Conservation (phyloP, 805 yeast species). For the Myxozyma neotropica region DNA sequence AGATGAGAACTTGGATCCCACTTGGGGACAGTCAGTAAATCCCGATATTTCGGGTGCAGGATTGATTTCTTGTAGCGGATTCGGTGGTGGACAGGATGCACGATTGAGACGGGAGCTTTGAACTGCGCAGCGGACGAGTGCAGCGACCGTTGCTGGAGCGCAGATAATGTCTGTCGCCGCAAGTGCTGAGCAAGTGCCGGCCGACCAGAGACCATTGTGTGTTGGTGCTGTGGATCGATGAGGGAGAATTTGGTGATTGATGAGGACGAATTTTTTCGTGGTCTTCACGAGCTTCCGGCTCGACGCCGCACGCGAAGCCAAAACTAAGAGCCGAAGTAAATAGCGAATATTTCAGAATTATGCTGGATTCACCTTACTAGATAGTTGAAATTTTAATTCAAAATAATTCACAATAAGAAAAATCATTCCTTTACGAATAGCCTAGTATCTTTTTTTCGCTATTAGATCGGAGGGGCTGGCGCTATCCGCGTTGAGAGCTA, state of each 20-base stretch:
- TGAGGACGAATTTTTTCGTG: slow-evolving; percentile 5
- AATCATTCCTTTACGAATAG: no score
- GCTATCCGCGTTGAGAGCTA: no score
- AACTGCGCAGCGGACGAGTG: slow-evolving; percentile 15
- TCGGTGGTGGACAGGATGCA: slow-evolving; percentile 89
- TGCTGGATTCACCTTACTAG: no score
- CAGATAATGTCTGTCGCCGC: background rate
- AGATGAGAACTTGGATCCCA: slow-evolving; percentile 79
- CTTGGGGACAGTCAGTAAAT: slow-evolving; percentile 63
- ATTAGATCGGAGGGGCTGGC: no score
- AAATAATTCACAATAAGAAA: no score
- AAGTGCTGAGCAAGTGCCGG: background rate
- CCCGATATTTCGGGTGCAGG: slow-evolving; percentile 71
- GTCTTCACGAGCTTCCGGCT: no score
- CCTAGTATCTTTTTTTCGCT: no score
- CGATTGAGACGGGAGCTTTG: slow-evolving; percentile 67
- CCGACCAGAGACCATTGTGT: background rate
- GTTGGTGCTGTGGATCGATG: background rate
- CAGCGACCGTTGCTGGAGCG: background rate
- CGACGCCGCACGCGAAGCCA: slow-evolving; percentile 4
- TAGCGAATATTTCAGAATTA: no score
- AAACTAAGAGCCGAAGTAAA: no score
- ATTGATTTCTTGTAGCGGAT: slow-evolving; percentile 73
- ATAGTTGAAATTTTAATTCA: no score
- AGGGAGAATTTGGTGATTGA: background rate